phyloP scores from a whole-genome alignment of 345 rosid species.

The Aurinia saxatilis region DNA sequence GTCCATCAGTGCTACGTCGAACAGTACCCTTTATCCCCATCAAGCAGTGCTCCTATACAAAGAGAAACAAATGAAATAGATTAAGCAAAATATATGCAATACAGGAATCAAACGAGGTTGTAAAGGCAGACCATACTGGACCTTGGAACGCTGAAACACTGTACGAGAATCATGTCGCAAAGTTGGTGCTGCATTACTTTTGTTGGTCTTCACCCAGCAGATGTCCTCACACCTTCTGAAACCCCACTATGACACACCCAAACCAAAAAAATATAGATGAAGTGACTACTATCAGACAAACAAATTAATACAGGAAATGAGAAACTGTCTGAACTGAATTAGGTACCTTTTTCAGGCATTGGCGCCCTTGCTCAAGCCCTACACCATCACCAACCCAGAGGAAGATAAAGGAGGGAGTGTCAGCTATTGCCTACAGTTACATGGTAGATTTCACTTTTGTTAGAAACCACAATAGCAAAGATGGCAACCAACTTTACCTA shows the following conservation, averaged over 20 bases:
- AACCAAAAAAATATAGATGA: not conserved
- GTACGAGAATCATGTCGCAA: constrained; percentile 94
- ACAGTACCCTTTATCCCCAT: constrained; percentile 99
- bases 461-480: not conserved
- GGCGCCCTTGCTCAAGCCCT: constrained; percentile 98
- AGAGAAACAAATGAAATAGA: constrained; percentile 5
- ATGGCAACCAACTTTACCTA: not conserved
- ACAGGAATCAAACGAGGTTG: not conserved
- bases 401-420: constrained; percentile 95
- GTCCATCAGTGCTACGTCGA: constrained; percentile 97
- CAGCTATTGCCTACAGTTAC: constrained; percentile 78
- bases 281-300: not conserved
- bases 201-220: constrained; percentile 99
- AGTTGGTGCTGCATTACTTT: constrained; percentile 84
- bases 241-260: constrained; percentile 67
- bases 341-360: constrained; percentile 84
- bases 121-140: constrained; percentile 25
- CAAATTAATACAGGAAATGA: not conserved
- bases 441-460: not conserved
- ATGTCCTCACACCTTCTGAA: constrained; percentile 98
- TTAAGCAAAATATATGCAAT: constrained; percentile 3
- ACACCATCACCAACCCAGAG: constrained; percentile 99
- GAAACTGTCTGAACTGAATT: not conserved
- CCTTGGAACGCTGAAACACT: constrained; percentile 97
- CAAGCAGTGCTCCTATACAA: constrained; percentile 89